Evolutionary conservation across 148 eudicot species (phyloP).

Genomic region (Amaranthus palmeri): DNA sequence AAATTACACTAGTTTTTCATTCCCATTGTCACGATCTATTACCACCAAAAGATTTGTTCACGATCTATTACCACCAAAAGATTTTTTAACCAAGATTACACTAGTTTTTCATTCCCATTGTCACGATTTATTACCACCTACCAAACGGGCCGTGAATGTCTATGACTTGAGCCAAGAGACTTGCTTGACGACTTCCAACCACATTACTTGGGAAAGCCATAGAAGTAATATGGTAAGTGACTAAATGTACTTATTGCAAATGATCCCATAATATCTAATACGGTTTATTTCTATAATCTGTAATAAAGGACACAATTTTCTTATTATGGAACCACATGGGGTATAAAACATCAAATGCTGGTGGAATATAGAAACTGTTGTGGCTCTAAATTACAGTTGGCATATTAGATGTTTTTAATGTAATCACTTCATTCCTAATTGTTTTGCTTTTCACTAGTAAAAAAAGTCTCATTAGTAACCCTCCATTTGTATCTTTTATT

Average conservation of each 20-base stretch:
- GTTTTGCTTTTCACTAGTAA: no score
- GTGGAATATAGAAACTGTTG: background rate
- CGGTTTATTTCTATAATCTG: background rate
- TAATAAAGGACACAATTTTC: background rate
- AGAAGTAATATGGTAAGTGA: constrained; percentile 79
- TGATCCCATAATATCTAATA: background rate
- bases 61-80: no score
- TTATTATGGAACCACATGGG: background rate
- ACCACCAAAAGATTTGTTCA: no score
- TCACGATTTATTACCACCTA: no score
- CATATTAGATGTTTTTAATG: background rate
- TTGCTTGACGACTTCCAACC: constrained; percentile 87
- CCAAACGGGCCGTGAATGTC: no score
- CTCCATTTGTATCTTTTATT: no score
- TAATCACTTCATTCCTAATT: background rate
- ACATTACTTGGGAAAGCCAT: constrained; percentile 87
- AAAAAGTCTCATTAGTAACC: no score
- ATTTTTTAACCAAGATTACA: no score
- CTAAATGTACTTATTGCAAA: background rate
- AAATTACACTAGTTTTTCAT: no score
- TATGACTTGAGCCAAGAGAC: constrained; percentile 91
- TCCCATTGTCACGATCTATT: no score
- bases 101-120: no score
- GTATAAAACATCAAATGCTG: background rate
- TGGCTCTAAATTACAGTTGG: no score